A percentile compares a stretch with the other conserved stretches of the same genome.
These are phyloP conservation scores for Penicillium macrosclerotiorum DNA, from an alignment of 495 filamentous ascomycete species.

Conservation along the genomic window DNA sequence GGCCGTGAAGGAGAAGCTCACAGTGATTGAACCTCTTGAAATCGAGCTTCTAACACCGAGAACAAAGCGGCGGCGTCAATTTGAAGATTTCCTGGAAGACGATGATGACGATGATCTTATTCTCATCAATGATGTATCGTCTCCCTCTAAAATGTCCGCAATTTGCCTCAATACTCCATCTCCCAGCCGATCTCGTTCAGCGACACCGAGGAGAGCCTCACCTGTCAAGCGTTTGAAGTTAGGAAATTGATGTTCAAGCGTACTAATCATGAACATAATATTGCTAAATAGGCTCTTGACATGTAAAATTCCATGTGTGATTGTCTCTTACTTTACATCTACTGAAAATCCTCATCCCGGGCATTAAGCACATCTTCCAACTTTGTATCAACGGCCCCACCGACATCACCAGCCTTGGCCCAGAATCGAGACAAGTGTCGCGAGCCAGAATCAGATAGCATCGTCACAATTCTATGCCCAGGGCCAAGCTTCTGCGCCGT, in stretches of 20 bases:
- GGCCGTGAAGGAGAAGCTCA: not conserved
- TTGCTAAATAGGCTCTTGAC: no score
- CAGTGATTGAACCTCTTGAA: not conserved
- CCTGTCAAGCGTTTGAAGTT: constrained; percentile 6
- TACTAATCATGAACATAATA: no score
- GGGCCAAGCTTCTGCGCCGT: constrained; percentile 71
- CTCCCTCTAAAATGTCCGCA: constrained; percentile 13
- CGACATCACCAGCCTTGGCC: constrained; percentile 74
- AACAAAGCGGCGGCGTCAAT: not conserved
- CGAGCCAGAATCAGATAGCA: constrained; percentile 88
- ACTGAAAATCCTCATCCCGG: constrained; percentile 34
- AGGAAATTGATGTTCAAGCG: not conserved
- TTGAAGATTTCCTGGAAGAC: constrained; percentile 6
- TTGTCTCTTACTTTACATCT: constrained; percentile 7
- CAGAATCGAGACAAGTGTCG: constrained; percentile 94
- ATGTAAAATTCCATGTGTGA: not conserved
- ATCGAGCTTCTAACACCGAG: not conserved
- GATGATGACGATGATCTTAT: constrained; percentile 4
- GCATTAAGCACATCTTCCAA: constrained; percentile 52
- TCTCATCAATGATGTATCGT: constrained; percentile 6
- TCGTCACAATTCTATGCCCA: constrained; percentile 81
- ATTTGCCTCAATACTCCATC: constrained; percentile 14
- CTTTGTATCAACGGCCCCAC: constrained; percentile 50
- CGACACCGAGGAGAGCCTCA: constrained; percentile 5
- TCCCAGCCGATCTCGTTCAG: constrained; percentile 2